A percentile compares a stretch with the other conserved stretches of the same genome.
These are phyloP conservation scores for Astraeus odoratus DNA, from an alignment of 768 basidiomycete species.

Conservation along the genomic window DNA sequence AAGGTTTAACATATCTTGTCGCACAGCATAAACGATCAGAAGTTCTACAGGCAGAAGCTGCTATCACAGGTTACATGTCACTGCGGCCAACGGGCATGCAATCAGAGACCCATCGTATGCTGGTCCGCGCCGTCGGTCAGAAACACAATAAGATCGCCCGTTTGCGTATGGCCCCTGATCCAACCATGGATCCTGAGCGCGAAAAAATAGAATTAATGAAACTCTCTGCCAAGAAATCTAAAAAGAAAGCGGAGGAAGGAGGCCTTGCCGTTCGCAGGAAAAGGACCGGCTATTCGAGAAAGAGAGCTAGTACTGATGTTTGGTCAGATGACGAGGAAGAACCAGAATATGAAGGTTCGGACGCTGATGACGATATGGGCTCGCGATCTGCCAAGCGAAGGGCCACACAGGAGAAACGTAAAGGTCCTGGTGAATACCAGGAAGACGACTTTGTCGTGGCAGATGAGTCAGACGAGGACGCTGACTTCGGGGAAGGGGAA, in stretches of 20 bases:
- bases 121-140: conserved; percentile 81
- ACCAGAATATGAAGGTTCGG: conserved; percentile 46
- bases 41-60: conserved; percentile 80
- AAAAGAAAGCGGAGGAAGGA: conserved; percentile 47
- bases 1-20: conserved; percentile 83
- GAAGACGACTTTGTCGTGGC: conserved; percentile 83
- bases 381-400: conserved; percentile 36
- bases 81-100: conserved; percentile 87
- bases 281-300: conserved; percentile 37
- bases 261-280: conserved; percentile 42
- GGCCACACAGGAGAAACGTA: conserved; percentile 36
- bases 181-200: conserved; percentile 67
- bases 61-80: conserved; percentile 77
- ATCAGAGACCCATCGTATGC: conserved; percentile 81
- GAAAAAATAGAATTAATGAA: conserved; percentile 64
- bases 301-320: conserved; percentile 39
- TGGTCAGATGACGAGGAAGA: conserved; percentile 73
- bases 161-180: conserved; percentile 74
- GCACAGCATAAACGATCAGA: conserved; percentile 83
- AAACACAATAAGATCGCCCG: conserved; percentile 78
- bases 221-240: conserved; percentile 56
- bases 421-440: conserved; percentile 65
- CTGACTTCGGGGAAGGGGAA: conserved; percentile 31
- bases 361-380: conserved; percentile 52
- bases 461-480: conserved; percentile 67